Evolutionary conservation across 345 rosid genomes (phyloP).

Genomic region (Populus pruinosa): DNA sequence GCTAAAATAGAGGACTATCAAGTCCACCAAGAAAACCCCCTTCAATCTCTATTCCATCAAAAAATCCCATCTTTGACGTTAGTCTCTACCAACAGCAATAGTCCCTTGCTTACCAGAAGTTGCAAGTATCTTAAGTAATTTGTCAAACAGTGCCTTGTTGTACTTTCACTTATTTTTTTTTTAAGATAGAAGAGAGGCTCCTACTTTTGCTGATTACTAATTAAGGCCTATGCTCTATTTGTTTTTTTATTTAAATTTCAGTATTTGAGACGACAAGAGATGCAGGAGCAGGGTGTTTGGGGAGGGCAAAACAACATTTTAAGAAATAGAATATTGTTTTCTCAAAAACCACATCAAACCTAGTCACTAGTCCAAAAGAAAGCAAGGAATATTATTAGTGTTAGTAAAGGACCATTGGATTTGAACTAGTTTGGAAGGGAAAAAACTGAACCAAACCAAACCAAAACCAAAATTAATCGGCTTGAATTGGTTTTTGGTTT

Average conservation of each 20-base stretch:
- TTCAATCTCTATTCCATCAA: slow-evolving; percentile 28
- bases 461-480: too few species aligned
- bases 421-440: background rate
- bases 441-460: too few species aligned
- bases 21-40: slow-evolving; percentile 26
- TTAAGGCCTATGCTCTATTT: background rate
- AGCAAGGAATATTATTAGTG: background rate
- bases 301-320: slow-evolving; percentile 17
- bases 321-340: slow-evolving; percentile 13
- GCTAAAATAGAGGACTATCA: slow-evolving; percentile 26
- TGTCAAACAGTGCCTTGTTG: background rate
- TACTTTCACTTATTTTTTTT: background rate
- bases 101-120: slow-evolving; percentile 46
- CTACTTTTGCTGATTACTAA: background rate
- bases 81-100: slow-evolving; percentile 25
- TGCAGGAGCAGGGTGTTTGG: slow-evolving; percentile 35
- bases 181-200: background rate
- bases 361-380: too few species aligned
- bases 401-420: slow-evolving; percentile 16
- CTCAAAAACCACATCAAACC: slow-evolving; percentile 7
- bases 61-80: slow-evolving; percentile 26
- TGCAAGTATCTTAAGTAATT: slow-evolving; percentile 54
- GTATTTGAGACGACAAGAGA: slow-evolving; percentile 50
- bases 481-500: too few species aligned
- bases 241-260: slow-evolving; percentile 38